These are phyloP conservation scores for Coniosporium tulheliwenetii DNA, from an alignment of 2,329 filamentous ascomycete genomes.

Conservation along the genomic window DNA sequence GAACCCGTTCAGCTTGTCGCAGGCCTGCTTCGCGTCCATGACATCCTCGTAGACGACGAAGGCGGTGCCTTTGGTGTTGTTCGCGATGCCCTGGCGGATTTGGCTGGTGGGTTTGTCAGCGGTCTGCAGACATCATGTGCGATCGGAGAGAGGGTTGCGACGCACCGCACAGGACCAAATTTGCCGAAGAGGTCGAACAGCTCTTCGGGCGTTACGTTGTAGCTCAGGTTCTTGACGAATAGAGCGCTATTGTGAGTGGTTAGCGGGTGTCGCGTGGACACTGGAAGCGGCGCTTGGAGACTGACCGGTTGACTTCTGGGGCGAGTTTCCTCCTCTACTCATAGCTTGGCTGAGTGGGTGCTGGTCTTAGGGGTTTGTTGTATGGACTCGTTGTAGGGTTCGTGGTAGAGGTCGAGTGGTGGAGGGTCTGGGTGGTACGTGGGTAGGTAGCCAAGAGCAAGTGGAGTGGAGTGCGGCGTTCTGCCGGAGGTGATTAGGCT, in stretches of 20 bases:
- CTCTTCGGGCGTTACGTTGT: constrained; percentile 96
- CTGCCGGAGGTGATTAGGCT: background rate
- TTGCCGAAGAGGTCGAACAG: constrained; percentile 98
- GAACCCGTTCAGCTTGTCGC: constrained; percentile 99
- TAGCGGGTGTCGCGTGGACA: constrained; percentile 16
- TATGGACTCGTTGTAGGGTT: constrained; percentile 2
- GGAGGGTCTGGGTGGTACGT: background rate
- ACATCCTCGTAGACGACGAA: constrained; percentile 99
- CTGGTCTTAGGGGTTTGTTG: background rate
- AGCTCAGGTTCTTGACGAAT: constrained; percentile 99
- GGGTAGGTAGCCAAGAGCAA: background rate
- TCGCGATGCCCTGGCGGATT: constrained; percentile 95
- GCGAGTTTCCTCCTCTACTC: constrained; percentile 94
- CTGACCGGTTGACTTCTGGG: constrained; percentile 97
- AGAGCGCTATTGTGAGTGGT: constrained; percentile 56
- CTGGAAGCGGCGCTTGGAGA: constrained; percentile 8
- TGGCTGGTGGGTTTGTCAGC: constrained; percentile 44
- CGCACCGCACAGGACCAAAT: constrained; percentile 87
- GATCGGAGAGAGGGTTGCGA: constrained; percentile 4
- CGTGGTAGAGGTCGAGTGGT: constrained; percentile 1
- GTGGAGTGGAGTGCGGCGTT: background rate
- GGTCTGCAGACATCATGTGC: background rate
- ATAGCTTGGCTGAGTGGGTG: constrained; percentile 46
- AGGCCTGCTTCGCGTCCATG: constrained; percentile 95
- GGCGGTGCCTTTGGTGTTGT: constrained; percentile 93